Conservation (phyloP, 2,329 filamentous ascomycete species). For the Davidsoniella neocaledoniae region DNA sequence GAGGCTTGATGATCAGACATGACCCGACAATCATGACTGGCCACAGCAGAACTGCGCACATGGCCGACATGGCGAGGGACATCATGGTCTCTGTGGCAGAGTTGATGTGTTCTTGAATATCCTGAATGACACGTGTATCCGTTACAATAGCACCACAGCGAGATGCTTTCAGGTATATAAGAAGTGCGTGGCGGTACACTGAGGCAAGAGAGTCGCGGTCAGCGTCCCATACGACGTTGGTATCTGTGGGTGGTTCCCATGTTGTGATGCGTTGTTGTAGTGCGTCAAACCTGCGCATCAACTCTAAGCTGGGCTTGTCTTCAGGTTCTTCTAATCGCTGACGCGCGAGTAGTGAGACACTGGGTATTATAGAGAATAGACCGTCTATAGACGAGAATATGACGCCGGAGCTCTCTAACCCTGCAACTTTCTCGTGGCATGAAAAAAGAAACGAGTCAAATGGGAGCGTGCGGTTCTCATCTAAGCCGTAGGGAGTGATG, state of each 20-base stretch:
- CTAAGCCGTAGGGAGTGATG: constrained; percentile 12
- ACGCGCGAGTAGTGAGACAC: constrained; percentile 5
- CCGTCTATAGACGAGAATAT: constrained; percentile 12
- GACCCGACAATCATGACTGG: constrained; percentile 12
- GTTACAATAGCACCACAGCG: constrained; percentile 8
- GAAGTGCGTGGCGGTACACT: constrained; percentile 9
- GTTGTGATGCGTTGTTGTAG: constrained; percentile 8
- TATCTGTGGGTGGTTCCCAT: constrained; percentile 8
- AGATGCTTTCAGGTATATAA: constrained; percentile 9
- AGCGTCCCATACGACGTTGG: constrained; percentile 8
- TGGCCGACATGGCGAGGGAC: constrained; percentile 11
- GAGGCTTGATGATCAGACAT: constrained; percentile 12
- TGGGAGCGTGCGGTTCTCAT: constrained; percentile 10
- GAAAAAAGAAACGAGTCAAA: constrained; percentile 11
- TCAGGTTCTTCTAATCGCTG: constrained; percentile 11
- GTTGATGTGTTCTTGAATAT: constrained; percentile 12
- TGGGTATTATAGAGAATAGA: constrained; percentile 9
- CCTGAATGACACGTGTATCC: constrained; percentile 9
- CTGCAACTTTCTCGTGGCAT: constrained; percentile 8
- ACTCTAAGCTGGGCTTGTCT: background rate
- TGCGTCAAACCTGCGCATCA: constrained; percentile 7
- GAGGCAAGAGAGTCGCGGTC: constrained; percentile 11
- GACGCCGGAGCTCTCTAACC: constrained; percentile 8
- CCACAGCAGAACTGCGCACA: constrained; percentile 11
- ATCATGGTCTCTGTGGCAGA: constrained; percentile 11